A percentile compares a stretch with the other conserved stretches of the same genome.
Conservation (phyloP, 1,139 yeast genomes). For the Arxiozyma bovina region DNA sequence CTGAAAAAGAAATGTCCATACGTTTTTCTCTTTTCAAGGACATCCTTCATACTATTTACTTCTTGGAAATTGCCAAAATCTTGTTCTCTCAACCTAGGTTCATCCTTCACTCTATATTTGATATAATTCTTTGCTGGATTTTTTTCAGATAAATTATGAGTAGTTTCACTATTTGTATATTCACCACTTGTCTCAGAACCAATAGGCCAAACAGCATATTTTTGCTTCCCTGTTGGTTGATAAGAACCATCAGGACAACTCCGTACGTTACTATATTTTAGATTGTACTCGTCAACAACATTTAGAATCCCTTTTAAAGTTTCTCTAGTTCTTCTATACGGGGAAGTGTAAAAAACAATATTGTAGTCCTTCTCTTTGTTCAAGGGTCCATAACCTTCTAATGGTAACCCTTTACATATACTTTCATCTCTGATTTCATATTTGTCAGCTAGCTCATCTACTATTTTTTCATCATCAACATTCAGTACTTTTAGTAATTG, state of each 20-base stretch:
- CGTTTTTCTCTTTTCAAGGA: conserved; percentile 70
- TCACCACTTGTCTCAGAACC: conserved; percentile 19
- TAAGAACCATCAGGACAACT: conserved; percentile 11
- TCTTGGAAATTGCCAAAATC: conserved; percentile 87
- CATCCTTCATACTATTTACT: conserved; percentile 48
- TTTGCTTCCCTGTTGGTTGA: conserved; percentile 19
- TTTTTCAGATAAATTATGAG: conserved; percentile 7
- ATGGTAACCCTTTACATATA: conserved; percentile 6
- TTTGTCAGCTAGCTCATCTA: conserved; percentile 15
- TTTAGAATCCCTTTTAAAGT: conserved; percentile 62
- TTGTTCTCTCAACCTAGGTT: conserved; percentile 85
- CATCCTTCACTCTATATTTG: conserved; percentile 57
- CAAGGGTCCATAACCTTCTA: conserved; percentile 7
- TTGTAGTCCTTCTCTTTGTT: conserved; percentile 15
- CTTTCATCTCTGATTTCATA: conserved; percentile 10
- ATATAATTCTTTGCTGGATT: conserved; percentile 36
- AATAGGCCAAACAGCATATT: conserved; percentile 21
- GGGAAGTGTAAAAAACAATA: conserved; percentile 66
- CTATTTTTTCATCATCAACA: conserved; percentile 38
- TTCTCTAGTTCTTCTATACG: conserved; percentile 72
- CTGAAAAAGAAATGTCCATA: conserved; percentile 90
- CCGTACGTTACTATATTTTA: conserved; percentile 10
- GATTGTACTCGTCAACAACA: conserved; percentile 41
- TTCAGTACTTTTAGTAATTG: conserved; percentile 45
- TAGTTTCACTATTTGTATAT: conserved; percentile 19